These are phyloP conservation scores for Platismatia glauca DNA, from an alignment of 495 filamentous ascomycete genomes.

Conservation along the genomic window DNA sequence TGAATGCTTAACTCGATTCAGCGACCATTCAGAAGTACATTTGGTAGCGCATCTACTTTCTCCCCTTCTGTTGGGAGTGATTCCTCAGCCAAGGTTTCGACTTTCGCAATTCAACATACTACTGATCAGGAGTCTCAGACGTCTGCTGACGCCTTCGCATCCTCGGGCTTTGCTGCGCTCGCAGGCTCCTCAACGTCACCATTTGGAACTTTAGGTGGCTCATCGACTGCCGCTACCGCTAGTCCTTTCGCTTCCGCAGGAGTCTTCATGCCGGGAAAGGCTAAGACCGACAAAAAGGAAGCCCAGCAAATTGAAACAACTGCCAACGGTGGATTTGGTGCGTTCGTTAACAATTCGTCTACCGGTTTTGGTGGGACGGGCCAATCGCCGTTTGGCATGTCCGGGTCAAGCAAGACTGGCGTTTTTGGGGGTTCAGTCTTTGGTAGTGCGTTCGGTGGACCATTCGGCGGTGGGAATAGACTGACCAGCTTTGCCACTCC, in stretches of 20 bases:
- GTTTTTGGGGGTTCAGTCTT: conserved; percentile 34
- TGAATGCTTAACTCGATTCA: not conserved
- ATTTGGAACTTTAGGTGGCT: conserved; percentile 43
- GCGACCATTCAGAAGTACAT: conserved; percentile 37
- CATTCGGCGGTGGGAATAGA: conserved; percentile 41
- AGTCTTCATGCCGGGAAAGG: not conserved
- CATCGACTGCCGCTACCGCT: conserved; percentile 23
- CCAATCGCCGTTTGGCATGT: conserved; percentile 27
- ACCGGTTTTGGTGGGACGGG: conserved; percentile 31
- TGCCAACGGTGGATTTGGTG: conserved; percentile 20
- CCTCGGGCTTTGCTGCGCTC: conserved; percentile 44
- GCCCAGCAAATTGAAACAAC: not conserved
- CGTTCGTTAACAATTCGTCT: not conserved
- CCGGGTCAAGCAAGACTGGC: conserved; percentile 30
- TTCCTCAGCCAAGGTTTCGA: conserved; percentile 23
- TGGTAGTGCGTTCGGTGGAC: conserved; percentile 46
- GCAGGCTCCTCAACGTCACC: conserved; percentile 47
- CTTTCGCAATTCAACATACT: conserved; percentile 12
- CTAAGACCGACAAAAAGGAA: not conserved
- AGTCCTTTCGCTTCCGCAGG: conserved; percentile 8
- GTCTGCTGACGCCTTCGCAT: conserved; percentile 45
- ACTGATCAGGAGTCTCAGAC: conserved; percentile 26
- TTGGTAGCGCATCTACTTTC: conserved; percentile 42
- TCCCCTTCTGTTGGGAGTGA: conserved; percentile 36
- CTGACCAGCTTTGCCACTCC: conserved; percentile 63